Base-by-base conservation (phyloP, 202 grass and related monocot species). In the Panicum hallii region DNA sequence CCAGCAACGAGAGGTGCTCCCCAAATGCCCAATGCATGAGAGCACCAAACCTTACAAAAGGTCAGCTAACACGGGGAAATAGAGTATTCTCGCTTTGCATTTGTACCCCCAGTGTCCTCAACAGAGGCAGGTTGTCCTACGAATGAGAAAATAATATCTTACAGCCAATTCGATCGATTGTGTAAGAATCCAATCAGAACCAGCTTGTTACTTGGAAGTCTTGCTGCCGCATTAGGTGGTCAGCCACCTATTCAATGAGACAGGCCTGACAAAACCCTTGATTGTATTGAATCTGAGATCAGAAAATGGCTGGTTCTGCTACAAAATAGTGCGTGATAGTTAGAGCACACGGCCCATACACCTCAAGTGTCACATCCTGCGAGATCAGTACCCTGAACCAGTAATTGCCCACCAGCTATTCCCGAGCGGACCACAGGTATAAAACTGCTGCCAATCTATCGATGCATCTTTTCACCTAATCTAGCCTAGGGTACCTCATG, bases 201-300 rank as follows among this genome's bases (percentile, higher is more conserved):
- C 85, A 91, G 85, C 50, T 85, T 69, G 72, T 82, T 91, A 66
- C 82, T 73, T 85, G 72, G 58, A 88, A 88, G 82, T 78, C 65
- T 65, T 91, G 78, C 82, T 41, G 66, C 77, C 46, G 15, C 68
- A 87, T 81, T 77, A 77, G 77, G 72, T 85, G 79, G 72, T 82
- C 85, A 91, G 81, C 82, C 82, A 82, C 72, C 73, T 79, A 85
- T 82, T 85, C 47, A 88, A 88, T 88, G 79, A 82, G 72, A 78
- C 72, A 78, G 82, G 73, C 48, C 49, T 88, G 82, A 77, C 89
- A 91, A 30, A 73, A 77, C 73, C 82, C 85, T 91, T 88, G 89
- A 88, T 91, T 77, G 85, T 91, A 79, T 85, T 91, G 89, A 88
- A 91, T 91, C 85, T 82, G 85, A 85, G 81, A 91, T 78, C 16